phyloP scores from a whole-genome alignment of 768 basidiomycete genomes.

The Suillus luteus region DNA sequence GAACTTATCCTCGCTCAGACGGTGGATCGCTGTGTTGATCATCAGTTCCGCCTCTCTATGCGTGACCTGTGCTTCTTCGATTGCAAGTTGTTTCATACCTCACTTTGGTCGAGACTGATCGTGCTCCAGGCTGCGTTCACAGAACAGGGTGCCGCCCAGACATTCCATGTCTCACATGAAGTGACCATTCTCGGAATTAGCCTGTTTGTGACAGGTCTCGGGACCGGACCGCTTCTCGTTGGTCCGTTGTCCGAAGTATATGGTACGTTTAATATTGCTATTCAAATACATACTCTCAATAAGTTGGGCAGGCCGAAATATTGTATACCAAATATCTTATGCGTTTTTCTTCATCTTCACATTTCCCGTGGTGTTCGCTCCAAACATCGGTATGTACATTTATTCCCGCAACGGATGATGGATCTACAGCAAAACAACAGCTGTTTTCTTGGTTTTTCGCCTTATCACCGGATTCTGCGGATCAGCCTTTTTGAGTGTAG shows the following conservation, averaged over 20 bases:
- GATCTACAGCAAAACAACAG: constrained; percentile 30
- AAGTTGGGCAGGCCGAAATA: constrained; percentile 52
- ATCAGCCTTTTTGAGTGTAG: constrained; percentile 60
- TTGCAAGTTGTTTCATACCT: constrained; percentile 39
- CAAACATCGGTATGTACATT: constrained; percentile 49
- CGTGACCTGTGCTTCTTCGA: constrained; percentile 57
- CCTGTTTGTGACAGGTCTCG: constrained; percentile 44
- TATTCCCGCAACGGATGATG: not conserved
- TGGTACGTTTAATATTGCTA: constrained; percentile 18
- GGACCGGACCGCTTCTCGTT: constrained; percentile 37
- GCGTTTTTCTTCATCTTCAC: constrained; percentile 60
- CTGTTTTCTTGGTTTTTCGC: constrained; percentile 63
- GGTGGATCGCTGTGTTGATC: constrained; percentile 50
- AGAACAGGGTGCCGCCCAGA: constrained; percentile 54
- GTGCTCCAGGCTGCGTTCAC: constrained; percentile 56
- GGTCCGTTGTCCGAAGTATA: constrained; percentile 45
- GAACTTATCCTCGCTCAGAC: constrained; percentile 39
- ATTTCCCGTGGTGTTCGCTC: constrained; percentile 75
- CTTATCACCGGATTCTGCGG: constrained; percentile 58
- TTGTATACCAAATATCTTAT: constrained; percentile 66
- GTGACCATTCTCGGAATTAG: constrained; percentile 52
- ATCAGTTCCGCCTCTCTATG: constrained; percentile 51
- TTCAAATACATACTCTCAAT: not conserved
- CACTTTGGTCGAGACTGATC: not conserved
- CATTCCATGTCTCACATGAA: constrained; percentile 55